Percentiles rank a stretch among this genome's conserved stretches.
phyloP scores from a whole-genome alignment of 176 grass and related monocot species.

The Thalia dealbata region DNA sequence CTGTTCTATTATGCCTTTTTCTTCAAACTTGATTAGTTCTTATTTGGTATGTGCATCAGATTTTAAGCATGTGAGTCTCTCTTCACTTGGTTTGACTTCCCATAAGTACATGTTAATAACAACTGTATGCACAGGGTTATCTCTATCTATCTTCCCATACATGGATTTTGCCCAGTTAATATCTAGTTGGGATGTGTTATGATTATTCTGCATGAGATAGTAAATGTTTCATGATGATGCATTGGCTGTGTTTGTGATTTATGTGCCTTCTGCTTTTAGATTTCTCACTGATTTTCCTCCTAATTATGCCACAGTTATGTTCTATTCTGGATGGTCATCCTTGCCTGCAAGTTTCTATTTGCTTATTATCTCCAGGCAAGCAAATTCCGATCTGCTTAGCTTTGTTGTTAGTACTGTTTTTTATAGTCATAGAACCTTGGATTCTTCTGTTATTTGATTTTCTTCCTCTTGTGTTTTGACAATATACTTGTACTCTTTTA shows the following conservation, averaged over 20 bases:
- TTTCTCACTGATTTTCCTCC: background rate
- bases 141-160: too few species aligned
- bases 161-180: too few species aligned
- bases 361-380: conserved; percentile 94
- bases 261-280: background rate
- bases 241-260: too few species aligned
- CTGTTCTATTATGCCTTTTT: too few species aligned
- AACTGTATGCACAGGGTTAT: too few species aligned
- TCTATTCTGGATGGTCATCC: conserved; percentile 70
- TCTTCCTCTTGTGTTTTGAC: conserved; percentile 5
- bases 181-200: background rate
- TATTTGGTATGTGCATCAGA: too few species aligned
- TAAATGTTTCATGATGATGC: background rate
- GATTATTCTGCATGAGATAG: background rate
- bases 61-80: too few species aligned
- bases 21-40: too few species aligned
- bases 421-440: background rate
- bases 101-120: too few species aligned
- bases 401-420: background rate
- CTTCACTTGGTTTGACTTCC: too few species aligned
- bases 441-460: background rate
- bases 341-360: conserved; percentile 86
- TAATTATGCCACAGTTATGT: conserved; percentile 48
- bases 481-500: conserved; percentile 14
- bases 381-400: background rate